phyloP scores from a whole-genome alignment of 2,329 filamentous ascomycete genomes.

The Ophiostoma novo-ulmi region DNA sequence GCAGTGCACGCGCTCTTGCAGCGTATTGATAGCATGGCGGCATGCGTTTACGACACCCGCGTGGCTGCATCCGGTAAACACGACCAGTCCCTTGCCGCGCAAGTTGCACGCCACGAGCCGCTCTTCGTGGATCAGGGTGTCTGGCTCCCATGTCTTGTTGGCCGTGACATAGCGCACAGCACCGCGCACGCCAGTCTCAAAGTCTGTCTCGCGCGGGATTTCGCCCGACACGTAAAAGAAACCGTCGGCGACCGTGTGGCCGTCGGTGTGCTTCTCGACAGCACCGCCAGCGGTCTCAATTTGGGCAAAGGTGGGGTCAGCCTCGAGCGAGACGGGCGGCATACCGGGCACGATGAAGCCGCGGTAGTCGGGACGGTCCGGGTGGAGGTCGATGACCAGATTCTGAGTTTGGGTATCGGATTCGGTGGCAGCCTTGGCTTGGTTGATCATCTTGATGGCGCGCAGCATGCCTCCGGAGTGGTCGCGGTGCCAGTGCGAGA shows the following conservation, averaged over 20 bases:
- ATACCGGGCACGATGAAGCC: conserved; percentile 40
- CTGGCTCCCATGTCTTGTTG: conserved; percentile 37
- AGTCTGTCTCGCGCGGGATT: background rate
- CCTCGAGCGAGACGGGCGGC: conserved; percentile 45
- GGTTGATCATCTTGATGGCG: conserved; percentile 45
- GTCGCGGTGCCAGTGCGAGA: conserved; percentile 53
- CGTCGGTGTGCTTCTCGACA: background rate
- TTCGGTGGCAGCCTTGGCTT: conserved; percentile 33
- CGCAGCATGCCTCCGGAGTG: conserved; percentile 49
- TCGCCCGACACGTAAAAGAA: background rate
- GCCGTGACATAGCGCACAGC: background rate
- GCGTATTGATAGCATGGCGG: conserved; percentile 38
- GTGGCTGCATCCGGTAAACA: conserved; percentile 54
- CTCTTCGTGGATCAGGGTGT: conserved; percentile 49
- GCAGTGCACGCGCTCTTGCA: background rate
- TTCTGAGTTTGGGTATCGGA: conserved; percentile 19
- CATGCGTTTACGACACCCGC: conserved; percentile 50
- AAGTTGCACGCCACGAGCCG: conserved; percentile 50
- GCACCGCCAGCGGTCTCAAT: background rate
- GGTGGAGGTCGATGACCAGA: conserved; percentile 47
- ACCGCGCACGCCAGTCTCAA: background rate
- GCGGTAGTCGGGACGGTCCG: conserved; percentile 46
- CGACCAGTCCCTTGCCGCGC: conserved; percentile 50
- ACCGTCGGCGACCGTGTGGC: background rate
- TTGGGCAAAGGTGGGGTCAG: conserved; percentile 48